Percentiles rank a stretch among this genome's conserved stretches.
phyloP scores from a whole-genome alignment of 2,329 filamentous ascomycete species.

The Beauveria medogensis region DNA sequence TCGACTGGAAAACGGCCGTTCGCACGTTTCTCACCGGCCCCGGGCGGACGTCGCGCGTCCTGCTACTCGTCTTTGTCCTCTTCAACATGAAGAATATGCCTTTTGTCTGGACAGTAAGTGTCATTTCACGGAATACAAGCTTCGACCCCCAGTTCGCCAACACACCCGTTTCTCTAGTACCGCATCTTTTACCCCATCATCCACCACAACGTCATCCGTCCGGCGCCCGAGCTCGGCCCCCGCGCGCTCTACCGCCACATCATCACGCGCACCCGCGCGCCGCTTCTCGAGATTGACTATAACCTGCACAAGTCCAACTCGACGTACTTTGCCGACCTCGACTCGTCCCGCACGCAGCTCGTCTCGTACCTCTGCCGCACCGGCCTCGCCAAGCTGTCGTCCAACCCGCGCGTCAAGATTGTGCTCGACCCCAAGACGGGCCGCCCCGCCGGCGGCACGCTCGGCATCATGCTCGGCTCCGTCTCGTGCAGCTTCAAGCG shows the following conservation, averaged over 20 bases:
- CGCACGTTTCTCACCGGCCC: constrained; percentile 44
- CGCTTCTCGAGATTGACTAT: constrained; percentile 75
- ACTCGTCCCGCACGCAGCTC: constrained; percentile 73
- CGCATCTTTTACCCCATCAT: constrained; percentile 52
- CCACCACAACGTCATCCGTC: constrained; percentile 43
- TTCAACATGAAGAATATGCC: constrained; percentile 69
- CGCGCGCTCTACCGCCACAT: constrained; percentile 66
- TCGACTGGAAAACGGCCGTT: constrained; percentile 33
- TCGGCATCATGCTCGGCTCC: constrained; percentile 62
- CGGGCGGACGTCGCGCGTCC: constrained; percentile 43
- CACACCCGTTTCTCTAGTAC: constrained; percentile 29
- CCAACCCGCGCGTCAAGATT: constrained; percentile 41
- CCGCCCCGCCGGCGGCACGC: constrained; percentile 41
- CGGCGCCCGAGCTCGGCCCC: constrained; percentile 41
- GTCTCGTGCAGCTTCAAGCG: constrained; percentile 66
- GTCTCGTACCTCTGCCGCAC: constrained; percentile 59
- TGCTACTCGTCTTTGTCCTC: constrained; percentile 47
- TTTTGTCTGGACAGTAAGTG: constrained; percentile 65
- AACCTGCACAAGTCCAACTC: constrained; percentile 77
- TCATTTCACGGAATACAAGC: neutral
- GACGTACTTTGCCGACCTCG: constrained; percentile 83
- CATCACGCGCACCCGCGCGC: constrained; percentile 57
- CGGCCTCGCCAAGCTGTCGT: constrained; percentile 44
- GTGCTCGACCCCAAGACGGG: constrained; percentile 41
- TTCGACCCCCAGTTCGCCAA: no score